These are phyloP conservation scores for Thraustochytrium striatum DNA, from an alignment of 352 stramenopile species.

Conservation along the genomic window DNA sequence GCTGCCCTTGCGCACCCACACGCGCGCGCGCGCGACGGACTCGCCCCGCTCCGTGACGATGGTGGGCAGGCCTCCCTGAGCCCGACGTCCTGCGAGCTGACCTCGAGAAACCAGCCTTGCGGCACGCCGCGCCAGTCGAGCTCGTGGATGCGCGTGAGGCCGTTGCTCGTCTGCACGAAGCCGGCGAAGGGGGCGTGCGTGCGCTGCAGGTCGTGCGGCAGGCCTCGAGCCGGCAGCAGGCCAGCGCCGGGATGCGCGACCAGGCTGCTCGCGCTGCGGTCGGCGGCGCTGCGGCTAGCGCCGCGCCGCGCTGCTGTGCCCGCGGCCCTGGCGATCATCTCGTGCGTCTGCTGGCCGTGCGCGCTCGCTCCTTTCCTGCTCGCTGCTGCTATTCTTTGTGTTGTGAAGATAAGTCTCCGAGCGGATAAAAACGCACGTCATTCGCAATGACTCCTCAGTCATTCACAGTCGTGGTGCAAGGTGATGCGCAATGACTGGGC, in stretches of 20 bases:
- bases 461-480: no score
- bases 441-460: no score
- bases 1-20: constrained; percentile 35
- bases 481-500: no score
- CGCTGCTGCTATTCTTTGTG: no score
- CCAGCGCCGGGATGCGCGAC: background rate
- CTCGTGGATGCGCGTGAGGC: constrained; percentile 15
- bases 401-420: no score
- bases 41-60: constrained; percentile 13
- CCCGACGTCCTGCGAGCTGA: constrained; percentile 27
- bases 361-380: no score
- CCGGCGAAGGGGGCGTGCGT: constrained; percentile 12
- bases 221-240: background rate
- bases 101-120: constrained; percentile 9
- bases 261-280: background rate
- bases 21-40: background rate
- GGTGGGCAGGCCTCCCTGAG: constrained; percentile 14
- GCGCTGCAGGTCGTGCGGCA: background rate
- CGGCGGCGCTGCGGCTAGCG: background rate
- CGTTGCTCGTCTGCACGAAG: background rate
- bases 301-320: background rate
- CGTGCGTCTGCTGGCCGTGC: no score
- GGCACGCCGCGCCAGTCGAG: background rate
- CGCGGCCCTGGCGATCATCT: background rate
- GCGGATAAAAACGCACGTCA: no score